Evolutionary conservation across 257 asterid genomes (phyloP), one percentile per base, ranked within the genome.

Genomic region (Solanum commersonii): DNA sequence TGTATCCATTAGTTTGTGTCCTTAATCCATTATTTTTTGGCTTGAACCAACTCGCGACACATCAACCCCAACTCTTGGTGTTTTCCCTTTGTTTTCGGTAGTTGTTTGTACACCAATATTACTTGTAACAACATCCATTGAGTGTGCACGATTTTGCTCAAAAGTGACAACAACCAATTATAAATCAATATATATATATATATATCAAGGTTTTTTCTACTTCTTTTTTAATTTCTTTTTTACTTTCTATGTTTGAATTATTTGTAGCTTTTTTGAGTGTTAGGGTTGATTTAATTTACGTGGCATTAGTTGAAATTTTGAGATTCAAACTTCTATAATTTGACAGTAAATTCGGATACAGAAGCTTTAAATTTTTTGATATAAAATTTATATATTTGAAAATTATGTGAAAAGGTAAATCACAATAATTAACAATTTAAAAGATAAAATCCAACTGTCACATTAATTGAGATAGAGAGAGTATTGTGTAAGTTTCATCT

Each of bases 151-250:
- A 40, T 10, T 40, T 40, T 40, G 46, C 13, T 40, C 46, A 40
- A 0, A 40, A 40, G 46, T 40, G 46, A 40, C 46, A 40, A 1
- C 46, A 40, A 40, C 13, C 13, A 10, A 40, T 40, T 40, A 40
- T 9, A 40, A 40, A 40, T 40, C 46, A 40, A 10, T 40, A 40
- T 35, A 35, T 37, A 37, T 37, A 38, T 38, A 40, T 40, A 38
- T 40, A 40, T 10, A 40, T 94, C 23, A 96, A 95, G 99, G 98
- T 96, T 42, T 15, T 44, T 29, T 42, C 0, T 15, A 46, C 38
- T 18, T 79, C 14, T 77, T 14, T 6, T 22, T 42, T 38, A 13
- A 3, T 25, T 44, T 25, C 2, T 46, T 46, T 14, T 46, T 27
- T 8, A 25, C 25, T 27, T 27, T 78, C 14, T 13, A 8, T 27